Percentiles rank a stretch among this genome's conserved stretches.
Conservation (phyloP, 192 early-diverging fungal genomes). For the Backusella psychrophila region DNA sequence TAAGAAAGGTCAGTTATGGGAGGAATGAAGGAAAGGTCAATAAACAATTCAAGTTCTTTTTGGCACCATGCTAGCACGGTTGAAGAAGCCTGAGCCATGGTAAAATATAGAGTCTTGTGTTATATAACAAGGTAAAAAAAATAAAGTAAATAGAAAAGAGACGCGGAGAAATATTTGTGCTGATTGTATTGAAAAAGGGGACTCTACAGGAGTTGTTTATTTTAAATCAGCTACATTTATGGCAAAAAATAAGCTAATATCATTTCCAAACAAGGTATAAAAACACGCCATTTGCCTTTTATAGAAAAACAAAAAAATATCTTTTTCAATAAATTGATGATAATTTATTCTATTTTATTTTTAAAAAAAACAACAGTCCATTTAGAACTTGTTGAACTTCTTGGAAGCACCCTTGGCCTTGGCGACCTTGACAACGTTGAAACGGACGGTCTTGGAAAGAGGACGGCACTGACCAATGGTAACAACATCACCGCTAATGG, state of each 20-base stretch:
- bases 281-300: conserved; percentile 6
- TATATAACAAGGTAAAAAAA: background rate
- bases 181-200: background rate
- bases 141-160: background rate
- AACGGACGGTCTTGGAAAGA: conserved; percentile 99
- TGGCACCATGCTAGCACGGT: conserved; percentile 23
- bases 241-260: background rate
- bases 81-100: background rate
- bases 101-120: background rate
- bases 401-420: conserved; percentile 83
- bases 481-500: conserved; percentile 77
- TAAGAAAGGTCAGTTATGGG: conserved; percentile 11
- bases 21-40: conserved; percentile 16
- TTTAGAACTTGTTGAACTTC: conserved; percentile 92
- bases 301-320: background rate
- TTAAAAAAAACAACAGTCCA: background rate
- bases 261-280: background rate
- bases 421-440: conserved; percentile 98
- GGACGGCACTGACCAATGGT: conserved; percentile 99
- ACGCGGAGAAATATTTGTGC: conserved; percentile 5
- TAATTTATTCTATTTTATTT: background rate
- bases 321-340: background rate
- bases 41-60: conserved; percentile 4
- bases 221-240: conserved; percentile 4
- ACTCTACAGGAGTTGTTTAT: background rate